Evolutionary conservation across 371 early-diverging fungal genomes (phyloP), one percentile per base, ranked within the genome.

Genomic region (Circinella umbellata): DNA sequence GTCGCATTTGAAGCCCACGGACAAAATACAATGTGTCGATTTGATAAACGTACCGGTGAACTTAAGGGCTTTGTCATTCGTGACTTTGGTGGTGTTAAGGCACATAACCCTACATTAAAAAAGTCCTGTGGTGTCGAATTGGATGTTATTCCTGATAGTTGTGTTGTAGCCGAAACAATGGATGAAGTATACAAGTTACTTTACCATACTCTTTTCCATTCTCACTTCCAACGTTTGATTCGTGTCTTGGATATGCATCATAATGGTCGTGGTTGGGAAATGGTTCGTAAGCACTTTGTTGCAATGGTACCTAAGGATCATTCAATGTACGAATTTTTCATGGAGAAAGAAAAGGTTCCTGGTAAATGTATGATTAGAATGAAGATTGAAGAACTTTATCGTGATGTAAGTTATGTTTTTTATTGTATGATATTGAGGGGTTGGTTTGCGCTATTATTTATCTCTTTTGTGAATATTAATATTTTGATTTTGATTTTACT

Each of bases 11-110:
- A 92, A 73, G 86, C 91, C 9, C 93, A 93, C 70, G 86, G 85
- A 11, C 93, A 93, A 70, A 93, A 93, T 71, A 86, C 82, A 13
- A 70, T 91, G 66, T 81, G 89, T 37, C 82, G 92, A 18, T 86
- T 92, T 64, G 86, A 86, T 68, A 70, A 78, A 37, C 73, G 77
- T 47, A 84, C 88, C 1, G 87, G 89, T 46, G 69, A 82, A 55
- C 76, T 92, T 15, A 77, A 77, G 61, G 92, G 92, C 20, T 91
- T 93, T 74, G 80, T 89, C 13, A 82, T 89, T 61, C 89, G 92
- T 61, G 92, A 93, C 74, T 93, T 90, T 84, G 93, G 93, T 72
- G 93, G 93, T 47, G 77, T 91, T 53, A 90, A 86, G 75, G 85
- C 84, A 6, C 89, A 92, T 64, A 83, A 75, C 34, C 80, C 82